phyloP scores from a whole-genome alignment of 148 eudicot genomes.

The Amaranthus hypochondriacus region DNA sequence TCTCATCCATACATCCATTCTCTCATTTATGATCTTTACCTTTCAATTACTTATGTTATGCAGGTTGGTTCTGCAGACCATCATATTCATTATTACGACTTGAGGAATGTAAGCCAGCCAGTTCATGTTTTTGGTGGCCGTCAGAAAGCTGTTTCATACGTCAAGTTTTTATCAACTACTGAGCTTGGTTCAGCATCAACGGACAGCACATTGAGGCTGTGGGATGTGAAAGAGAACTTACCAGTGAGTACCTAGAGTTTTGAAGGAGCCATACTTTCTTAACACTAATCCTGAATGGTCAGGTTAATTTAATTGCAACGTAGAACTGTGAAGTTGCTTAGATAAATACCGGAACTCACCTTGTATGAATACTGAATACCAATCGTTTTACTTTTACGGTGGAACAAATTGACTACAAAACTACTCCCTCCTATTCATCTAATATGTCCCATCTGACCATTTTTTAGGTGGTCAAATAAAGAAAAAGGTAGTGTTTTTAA shows the following conservation, averaged over 20 bases:
- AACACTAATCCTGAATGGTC: too few relatives aligned
- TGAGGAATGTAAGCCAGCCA: conserved; percentile 57
- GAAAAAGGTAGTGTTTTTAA: too few relatives aligned
- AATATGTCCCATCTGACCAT: too few relatives aligned
- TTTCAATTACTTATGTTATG: conserved; percentile 12
- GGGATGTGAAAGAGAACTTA: conserved; percentile 65
- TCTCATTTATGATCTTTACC: background rate
- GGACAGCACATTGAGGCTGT: conserved; percentile 65
- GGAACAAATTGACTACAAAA: too few relatives aligned
- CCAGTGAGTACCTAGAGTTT: conserved; percentile 41
- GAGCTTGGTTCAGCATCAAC: conserved; percentile 85
- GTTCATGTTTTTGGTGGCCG: conserved; percentile 68
- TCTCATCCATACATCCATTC: background rate
- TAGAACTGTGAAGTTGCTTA: background rate
- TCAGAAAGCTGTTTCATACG: conserved; percentile 68
- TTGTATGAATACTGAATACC: background rate
- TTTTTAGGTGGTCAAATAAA: too few relatives aligned
- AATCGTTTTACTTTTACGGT: too few relatives aligned
- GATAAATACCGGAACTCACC: background rate
- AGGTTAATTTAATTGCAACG: background rate
- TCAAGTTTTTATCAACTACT: conserved; percentile 56
- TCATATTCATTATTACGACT: conserved; percentile 66
- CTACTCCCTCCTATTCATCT: too few relatives aligned
- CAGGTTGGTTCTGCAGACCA: conserved; percentile 90
- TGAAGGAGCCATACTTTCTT: background rate